Evolutionary conservation across 2,329 filamentous ascomycete genomes (phyloP).

Genomic region (Phaeosphaeriaceae sp.): DNA sequence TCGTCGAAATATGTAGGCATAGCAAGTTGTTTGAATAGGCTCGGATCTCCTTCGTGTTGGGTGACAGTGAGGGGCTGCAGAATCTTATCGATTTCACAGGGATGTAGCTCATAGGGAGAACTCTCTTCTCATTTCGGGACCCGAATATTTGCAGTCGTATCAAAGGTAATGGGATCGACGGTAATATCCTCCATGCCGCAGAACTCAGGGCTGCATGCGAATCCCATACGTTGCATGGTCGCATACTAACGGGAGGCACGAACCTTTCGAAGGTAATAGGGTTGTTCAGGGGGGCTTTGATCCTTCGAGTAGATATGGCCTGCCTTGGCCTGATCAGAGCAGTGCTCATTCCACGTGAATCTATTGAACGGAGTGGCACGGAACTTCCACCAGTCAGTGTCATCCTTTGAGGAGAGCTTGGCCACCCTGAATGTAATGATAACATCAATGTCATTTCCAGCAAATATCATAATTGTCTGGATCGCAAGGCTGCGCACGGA

Average conservation of each 20-base stretch:
- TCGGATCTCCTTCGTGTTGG: neutral
- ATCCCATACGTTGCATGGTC: neutral
- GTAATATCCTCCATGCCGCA: neutral
- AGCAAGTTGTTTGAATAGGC: neutral
- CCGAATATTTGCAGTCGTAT: neutral
- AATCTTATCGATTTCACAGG: neutral
- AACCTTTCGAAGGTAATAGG: too few species aligned
- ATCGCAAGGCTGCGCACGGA: constrained; percentile 5
- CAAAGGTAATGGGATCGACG: neutral
- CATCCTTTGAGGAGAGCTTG: neutral
- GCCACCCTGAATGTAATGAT: neutral
- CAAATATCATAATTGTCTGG: constrained; percentile 9
- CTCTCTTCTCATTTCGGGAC: neutral
- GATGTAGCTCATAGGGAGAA: neutral
- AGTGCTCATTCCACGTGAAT: neutral
- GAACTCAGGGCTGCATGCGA: neutral
- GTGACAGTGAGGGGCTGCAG: neutral
- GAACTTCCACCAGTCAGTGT: neutral
- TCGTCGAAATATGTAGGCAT: neutral
- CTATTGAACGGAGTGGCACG: neutral
- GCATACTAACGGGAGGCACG: neutral
- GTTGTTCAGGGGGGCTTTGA: too few species aligned
- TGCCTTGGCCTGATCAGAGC: neutral
- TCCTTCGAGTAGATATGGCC: neutral
- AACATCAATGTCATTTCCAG: neutral